A percentile compares a stretch with the other conserved stretches of the same genome.
Evolutionary conservation across 352 stramenopile genomes (phyloP).

Genomic region (Lagenidium giganteum): DNA sequence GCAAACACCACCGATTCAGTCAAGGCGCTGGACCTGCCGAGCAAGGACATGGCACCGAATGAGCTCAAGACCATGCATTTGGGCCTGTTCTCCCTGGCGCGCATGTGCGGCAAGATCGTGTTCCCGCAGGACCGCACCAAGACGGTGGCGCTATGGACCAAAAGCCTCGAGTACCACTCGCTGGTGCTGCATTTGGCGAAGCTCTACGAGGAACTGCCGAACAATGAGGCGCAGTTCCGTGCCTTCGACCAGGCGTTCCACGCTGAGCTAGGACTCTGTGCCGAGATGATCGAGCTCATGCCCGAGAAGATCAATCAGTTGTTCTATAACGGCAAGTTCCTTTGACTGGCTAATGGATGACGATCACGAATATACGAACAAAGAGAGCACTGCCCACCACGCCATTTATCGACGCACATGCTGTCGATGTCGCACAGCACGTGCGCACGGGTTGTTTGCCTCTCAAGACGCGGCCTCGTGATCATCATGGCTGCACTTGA

Average conservation of each 20-base stretch:
- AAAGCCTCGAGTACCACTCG: constrained; percentile 49
- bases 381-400: too few relatives aligned
- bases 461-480: too few relatives aligned
- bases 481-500: too few relatives aligned
- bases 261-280: constrained; percentile 48
- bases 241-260: constrained; percentile 33
- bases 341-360: too few relatives aligned
- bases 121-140: constrained; percentile 34
- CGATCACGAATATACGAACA: too few relatives aligned
- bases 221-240: constrained; percentile 10
- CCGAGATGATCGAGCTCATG: constrained; percentile 58
- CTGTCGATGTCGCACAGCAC: too few relatives aligned
- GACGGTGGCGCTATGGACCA: constrained; percentile 54
- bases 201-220: constrained; percentile 24
- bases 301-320: constrained; percentile 80
- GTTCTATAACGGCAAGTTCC: constrained; percentile 53
- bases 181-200: constrained; percentile 31
- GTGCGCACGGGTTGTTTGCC: too few relatives aligned
- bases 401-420: too few relatives aligned
- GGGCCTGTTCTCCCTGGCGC: constrained; percentile 57
- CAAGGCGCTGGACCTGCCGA: constrained; percentile 19
- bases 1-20: constrained; percentile 1
- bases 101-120: constrained; percentile 52
- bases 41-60: constrained; percentile 20
- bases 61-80: constrained; percentile 44